Conservation (phyloP, 73 alveolate species). For the Tetrahymena borealis region DNA sequence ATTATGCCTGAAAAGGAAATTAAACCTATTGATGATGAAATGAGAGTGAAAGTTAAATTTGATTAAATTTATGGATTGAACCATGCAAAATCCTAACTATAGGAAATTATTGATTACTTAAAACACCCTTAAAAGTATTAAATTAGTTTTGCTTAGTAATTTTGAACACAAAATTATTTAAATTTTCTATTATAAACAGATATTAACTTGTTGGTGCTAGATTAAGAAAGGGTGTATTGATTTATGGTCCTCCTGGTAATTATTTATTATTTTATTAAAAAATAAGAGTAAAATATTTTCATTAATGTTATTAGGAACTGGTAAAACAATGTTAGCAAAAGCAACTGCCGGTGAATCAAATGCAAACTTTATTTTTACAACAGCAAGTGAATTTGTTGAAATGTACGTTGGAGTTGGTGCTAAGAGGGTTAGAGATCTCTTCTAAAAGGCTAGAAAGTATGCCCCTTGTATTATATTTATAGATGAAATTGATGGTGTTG, state of each 20-base stretch:
- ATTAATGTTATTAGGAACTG: constrained; percentile 76
- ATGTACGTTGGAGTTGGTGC: constrained; percentile 92
- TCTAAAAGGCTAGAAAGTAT: constrained; percentile 69
- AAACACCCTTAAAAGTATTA: constrained; percentile 11
- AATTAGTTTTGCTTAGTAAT: background rate
- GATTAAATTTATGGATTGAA: constrained; percentile 17
- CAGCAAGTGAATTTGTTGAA: constrained; percentile 89
- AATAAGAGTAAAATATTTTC: constrained; percentile 2
- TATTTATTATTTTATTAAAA: background rate
- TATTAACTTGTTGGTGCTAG: constrained; percentile 26
- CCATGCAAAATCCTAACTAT: constrained; percentile 24
- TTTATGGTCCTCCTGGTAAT: constrained; percentile 45
- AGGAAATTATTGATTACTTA: constrained; percentile 20
- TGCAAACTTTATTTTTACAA: constrained; percentile 56
- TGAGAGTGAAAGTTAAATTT: constrained; percentile 20
- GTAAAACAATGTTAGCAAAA: constrained; percentile 90
- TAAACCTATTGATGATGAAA: background rate
- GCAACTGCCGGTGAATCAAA: constrained; percentile 91
- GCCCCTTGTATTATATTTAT: constrained; percentile 85
- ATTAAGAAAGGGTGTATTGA: constrained; percentile 36
- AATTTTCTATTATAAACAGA: background rate
- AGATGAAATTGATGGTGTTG: constrained; percentile 90
- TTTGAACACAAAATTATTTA: background rate
- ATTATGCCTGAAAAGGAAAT: background rate
- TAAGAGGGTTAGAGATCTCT: constrained; percentile 83